phyloP scores from a whole-genome alignment of 352 stramenopile species.

The Pythium chondricola region DNA sequence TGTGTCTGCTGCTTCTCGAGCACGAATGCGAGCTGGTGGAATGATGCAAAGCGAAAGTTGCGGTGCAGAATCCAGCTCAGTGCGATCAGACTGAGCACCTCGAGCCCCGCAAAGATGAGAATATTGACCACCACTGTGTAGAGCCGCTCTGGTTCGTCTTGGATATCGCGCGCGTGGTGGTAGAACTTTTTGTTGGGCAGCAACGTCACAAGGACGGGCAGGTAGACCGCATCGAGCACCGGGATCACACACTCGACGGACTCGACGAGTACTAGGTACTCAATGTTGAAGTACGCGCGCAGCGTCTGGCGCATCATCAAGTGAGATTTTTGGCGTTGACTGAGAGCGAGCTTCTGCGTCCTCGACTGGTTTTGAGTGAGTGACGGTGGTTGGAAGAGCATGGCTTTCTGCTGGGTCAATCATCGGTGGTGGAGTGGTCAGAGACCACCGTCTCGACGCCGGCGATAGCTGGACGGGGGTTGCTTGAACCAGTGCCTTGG shows the following conservation, averaged over 20 bases:
- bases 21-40: constrained; percentile 11
- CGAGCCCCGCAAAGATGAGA: background rate
- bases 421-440: background rate
- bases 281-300: background rate
- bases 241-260: constrained; percentile 9
- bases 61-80: background rate
- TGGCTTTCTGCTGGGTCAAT: background rate
- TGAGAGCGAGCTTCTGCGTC: background rate
- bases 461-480: background rate
- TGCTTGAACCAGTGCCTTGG: background rate
- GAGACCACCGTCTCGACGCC: background rate
- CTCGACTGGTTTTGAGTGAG: background rate
- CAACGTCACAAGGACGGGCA: background rate
- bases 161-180: background rate
- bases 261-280: constrained; percentile 14
- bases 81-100: background rate
- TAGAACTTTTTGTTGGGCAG: constrained; percentile 8
- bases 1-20: background rate
- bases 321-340: background rate
- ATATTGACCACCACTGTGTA: constrained; percentile 1
- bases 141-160: background rate
- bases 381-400: background rate
- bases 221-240: background rate
- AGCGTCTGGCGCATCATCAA: constrained; percentile 10
- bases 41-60: background rate